A percentile compares a stretch with the other conserved stretches of the same genome.
Conservation (phyloP, 1,284 basidiomycete species). For the Gymnopus androsaceus region DNA sequence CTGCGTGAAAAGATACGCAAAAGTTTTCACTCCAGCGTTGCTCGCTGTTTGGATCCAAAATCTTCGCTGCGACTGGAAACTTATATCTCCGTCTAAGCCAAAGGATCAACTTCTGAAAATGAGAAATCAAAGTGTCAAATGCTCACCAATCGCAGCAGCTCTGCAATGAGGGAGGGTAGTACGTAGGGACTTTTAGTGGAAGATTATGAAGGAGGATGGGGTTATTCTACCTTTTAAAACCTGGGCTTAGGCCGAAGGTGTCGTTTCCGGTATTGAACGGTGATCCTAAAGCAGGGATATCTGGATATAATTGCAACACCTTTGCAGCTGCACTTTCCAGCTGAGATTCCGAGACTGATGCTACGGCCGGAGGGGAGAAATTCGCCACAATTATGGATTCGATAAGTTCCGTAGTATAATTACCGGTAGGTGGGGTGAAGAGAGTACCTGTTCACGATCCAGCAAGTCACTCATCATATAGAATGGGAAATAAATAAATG, state of each 20-base stretch:
- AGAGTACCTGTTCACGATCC: conserved; percentile 45
- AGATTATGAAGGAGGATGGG: no score
- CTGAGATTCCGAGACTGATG: conserved; percentile 17
- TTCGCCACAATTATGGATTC: conserved; percentile 23
- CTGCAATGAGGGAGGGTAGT: no score
- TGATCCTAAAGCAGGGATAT: conserved; percentile 48
- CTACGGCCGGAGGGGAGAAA: conserved; percentile 33
- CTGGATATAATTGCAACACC: conserved; percentile 49
- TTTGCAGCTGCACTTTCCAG: conserved; percentile 30
- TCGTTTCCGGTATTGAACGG: conserved; percentile 53
- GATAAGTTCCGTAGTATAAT: conserved; percentile 16
- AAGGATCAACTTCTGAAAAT: not conserved
- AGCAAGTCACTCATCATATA: not conserved
- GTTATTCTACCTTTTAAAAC: no score
- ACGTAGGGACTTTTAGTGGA: no score
- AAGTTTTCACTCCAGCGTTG: conserved; percentile 42
- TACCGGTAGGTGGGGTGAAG: conserved; percentile 34
- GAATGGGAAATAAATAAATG: not conserved
- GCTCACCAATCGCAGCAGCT: conserved; percentile 41
- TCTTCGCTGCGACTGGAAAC: conserved; percentile 43
- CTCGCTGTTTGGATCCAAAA: conserved; percentile 41
- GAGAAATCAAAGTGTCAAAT: no score
- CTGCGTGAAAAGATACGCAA: conserved; percentile 51
- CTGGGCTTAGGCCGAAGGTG: conserved; percentile 46
- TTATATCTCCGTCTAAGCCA: conserved; percentile 42